Base-by-base conservation (phyloP, 2,329 filamentous ascomycete genomes). In the Stemphylium lycopersici region DNA sequence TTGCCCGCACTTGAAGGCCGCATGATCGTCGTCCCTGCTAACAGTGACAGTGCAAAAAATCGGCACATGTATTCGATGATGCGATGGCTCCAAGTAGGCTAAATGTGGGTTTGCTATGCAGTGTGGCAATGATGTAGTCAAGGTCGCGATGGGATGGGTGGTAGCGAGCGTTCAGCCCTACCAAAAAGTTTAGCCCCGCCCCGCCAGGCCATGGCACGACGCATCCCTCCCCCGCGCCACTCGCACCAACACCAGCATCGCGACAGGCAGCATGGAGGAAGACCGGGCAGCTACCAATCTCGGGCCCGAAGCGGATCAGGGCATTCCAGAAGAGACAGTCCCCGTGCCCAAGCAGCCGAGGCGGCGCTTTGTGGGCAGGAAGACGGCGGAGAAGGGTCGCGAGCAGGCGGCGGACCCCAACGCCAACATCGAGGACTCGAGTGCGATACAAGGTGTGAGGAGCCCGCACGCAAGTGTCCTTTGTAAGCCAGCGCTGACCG, bases 301-400 rank as follows among this genome's bases (percentile, higher is more conserved):
- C 24, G 89, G 89, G 54, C 82, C 89, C 37, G 87, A 86, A 11
- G 82, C 84, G 46, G 85, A 89, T 61, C 85, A 89, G 36, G 87
- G 87, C 59, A 81, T 84, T 68, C 78, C 73, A 63, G 80, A 77
- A 73, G 82, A 81, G 55, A 74, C 79, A 20, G 76, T 76, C 6
- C 64, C 80, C 16, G 72, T 72, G 1, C 74, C 77, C 43, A 90
- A 83, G 70, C 89, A 93, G 68, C 95, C 95, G 18, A 96, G 90
- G 80, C 93, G 93, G 77, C 86, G 93, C 53, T 99, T 99, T 65
- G 89, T 99, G 15, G 95, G 95, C 26, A 84, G 91, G 63, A 86
- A 88, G 18, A 90, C 90, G 7, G 82, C 86, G 57, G 84, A 87
- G 67, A 82, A 84, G 63, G 79, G 83, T 36, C 76, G 81, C 54